Conservation (phyloP, 2,329 filamentous ascomycete species). For the Cytospora piceicola region DNA sequence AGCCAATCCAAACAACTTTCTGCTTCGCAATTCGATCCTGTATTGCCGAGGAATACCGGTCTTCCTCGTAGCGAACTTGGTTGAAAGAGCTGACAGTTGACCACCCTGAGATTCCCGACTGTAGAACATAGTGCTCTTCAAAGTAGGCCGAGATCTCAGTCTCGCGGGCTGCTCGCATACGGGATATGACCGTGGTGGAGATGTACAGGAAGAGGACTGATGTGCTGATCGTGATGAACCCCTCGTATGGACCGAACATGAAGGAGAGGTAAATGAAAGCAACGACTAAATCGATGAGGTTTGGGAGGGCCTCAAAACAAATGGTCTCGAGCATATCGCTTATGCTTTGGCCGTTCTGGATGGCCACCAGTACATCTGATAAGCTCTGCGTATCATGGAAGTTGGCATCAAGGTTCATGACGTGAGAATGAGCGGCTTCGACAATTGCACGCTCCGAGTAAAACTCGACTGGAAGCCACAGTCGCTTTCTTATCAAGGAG, state of each 20-base stretch:
- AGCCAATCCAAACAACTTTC: slow-evolving; percentile 48
- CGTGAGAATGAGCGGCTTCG: slow-evolving; percentile 60
- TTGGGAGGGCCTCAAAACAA: slow-evolving; percentile 61
- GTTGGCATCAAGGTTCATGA: slow-evolving; percentile 63
- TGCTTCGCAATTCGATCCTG: slow-evolving; percentile 44
- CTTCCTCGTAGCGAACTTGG: slow-evolving; percentile 60
- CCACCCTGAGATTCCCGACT: slow-evolving; percentile 62
- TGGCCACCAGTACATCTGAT: slow-evolving; percentile 61
- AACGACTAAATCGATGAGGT: slow-evolving; percentile 62
- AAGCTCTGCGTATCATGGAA: slow-evolving; percentile 65
- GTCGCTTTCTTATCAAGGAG: slow-evolving; percentile 56
- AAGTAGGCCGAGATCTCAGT: slow-evolving; percentile 57
- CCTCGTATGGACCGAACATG: slow-evolving; percentile 64
- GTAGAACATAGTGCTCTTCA: slow-evolving; percentile 59
- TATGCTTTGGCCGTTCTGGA: slow-evolving; percentile 57
- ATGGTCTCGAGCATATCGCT: slow-evolving; percentile 62
- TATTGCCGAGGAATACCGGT: slow-evolving; percentile 57
- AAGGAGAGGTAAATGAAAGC: slow-evolving; percentile 64
- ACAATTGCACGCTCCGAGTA: slow-evolving; percentile 59
- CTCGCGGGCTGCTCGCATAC: slow-evolving; percentile 53
- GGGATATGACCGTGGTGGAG: slow-evolving; percentile 55
- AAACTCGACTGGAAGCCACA: slow-evolving; percentile 62
- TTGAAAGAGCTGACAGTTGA: slow-evolving; percentile 64
- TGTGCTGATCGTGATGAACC: slow-evolving; percentile 63
- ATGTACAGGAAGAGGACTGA: slow-evolving; percentile 60